Percentiles rank a stretch among this genome's conserved stretches.
phyloP scores from a whole-genome alignment of 306 rosid genomes.

The Ziziphus jujuba region DNA sequence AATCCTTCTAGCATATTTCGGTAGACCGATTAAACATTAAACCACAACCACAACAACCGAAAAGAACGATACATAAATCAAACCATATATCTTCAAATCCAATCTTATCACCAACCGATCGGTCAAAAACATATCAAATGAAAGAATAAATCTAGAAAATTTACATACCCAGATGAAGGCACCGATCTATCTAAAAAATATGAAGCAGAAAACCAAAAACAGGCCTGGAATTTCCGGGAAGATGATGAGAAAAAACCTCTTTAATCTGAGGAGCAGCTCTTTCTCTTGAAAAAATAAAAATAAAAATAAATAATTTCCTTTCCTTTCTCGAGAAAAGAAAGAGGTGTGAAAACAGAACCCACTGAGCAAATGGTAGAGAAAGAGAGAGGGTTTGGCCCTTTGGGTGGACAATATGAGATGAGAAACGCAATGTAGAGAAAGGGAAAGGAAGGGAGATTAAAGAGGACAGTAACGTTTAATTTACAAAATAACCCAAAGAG shows the following conservation, averaged over 20 bases:
- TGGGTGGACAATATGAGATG: conserved; percentile 58
- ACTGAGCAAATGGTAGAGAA: conserved; percentile 44
- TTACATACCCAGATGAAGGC: conserved; percentile 41
- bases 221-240: conserved; percentile 7
- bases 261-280: conserved; percentile 16
- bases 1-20: not conserved
- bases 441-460: conserved; percentile 38
- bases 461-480: conserved; percentile 52
- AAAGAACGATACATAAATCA: conserved; percentile 17
- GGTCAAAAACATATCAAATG: conserved; percentile 17
- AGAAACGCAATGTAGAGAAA: conserved; percentile 7
- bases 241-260: conserved; percentile 9
- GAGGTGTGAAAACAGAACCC: conserved; percentile 43
- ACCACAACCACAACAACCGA: not conserved
- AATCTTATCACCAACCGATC: conserved; percentile 39
- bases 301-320: not conserved
- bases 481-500: conserved; percentile 53
- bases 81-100: conserved; percentile 31
- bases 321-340: conserved; percentile 20
- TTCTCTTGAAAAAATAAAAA: not conserved
- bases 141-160: conserved; percentile 25
- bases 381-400: conserved; percentile 36
- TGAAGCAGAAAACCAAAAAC: conserved; percentile 29
- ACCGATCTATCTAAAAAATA: conserved; percentile 48
- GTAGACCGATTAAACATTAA: conserved; percentile 8